A percentile compares a stretch with the other conserved stretches of the same genome.
These are phyloP conservation scores for Pichia sporocuriosa DNA, from an alignment of 805 yeast species.

Conservation along the genomic window DNA sequence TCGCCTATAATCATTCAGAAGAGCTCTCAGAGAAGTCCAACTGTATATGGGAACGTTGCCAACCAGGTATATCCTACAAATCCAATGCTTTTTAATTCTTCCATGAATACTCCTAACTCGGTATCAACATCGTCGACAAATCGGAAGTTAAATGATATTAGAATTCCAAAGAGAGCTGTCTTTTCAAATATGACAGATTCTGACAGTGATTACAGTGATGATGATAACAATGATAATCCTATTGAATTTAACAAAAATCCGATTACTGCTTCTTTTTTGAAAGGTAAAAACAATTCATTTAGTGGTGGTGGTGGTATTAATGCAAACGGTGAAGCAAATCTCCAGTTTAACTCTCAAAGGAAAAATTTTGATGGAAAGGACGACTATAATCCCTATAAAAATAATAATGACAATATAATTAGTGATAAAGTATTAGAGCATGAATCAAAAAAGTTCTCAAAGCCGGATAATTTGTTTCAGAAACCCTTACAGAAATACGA, in stretches of 20 bases:
- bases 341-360: too few relatives aligned
- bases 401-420: neutral
- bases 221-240: slow-evolving; percentile 1
- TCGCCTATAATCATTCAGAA: neutral
- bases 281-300: neutral
- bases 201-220: slow-evolving; percentile 1
- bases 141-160: neutral
- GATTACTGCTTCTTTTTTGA: neutral
- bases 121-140: neutral
- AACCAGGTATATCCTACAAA: slow-evolving; percentile 1
- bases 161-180: neutral
- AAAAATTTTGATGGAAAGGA: too few relatives aligned
- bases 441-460: too few relatives aligned
- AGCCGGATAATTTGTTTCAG: too few relatives aligned
- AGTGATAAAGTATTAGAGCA: neutral
- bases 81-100: slow-evolving; percentile 1
- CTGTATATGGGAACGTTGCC: neutral
- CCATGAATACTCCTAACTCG: neutral
- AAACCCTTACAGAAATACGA: too few relatives aligned
- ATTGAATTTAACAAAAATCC: slow-evolving; percentile 6
- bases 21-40: neutral
- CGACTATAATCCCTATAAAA: neutral
- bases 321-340: slow-evolving; percentile 5
- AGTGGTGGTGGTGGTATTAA: slow-evolving; percentile 3
- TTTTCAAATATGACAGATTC: neutral